These are phyloP conservation scores for Colletotrichum cordylinicola DNA, from an alignment of 2,329 filamentous ascomycete genomes.

Conservation along the genomic window DNA sequence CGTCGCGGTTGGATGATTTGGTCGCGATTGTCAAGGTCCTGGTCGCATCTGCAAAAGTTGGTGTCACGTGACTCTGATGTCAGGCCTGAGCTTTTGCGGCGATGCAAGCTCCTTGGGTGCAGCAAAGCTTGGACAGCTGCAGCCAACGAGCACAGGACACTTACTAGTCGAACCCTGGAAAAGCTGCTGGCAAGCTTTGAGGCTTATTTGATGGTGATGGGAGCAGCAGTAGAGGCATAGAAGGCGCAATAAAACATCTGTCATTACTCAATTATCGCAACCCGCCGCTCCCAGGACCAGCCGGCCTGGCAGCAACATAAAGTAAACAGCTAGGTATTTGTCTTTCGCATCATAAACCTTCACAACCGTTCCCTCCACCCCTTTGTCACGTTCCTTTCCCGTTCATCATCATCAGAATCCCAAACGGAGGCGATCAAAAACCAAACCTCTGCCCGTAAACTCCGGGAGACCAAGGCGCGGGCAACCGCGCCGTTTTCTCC, in stretches of 20 bases:
- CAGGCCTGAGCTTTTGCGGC: not conserved
- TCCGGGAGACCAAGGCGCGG: not conserved
- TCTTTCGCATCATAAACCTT: slow-evolving; percentile 22
- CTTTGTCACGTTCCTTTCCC: slow-evolving; percentile 1
- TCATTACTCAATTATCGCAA: slow-evolving; percentile 26
- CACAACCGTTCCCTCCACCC: not conserved
- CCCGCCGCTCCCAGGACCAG: slow-evolving; percentile 19
- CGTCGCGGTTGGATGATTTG: not conserved
- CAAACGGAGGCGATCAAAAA: not conserved
- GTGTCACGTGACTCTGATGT: slow-evolving; percentile 23
- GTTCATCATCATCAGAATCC: slow-evolving; percentile 22
- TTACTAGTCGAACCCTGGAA: not conserved
- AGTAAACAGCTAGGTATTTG: slow-evolving; percentile 23
- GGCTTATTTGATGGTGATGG: not conserved
- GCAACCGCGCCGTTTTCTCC: not conserved
- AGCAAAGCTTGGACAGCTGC: not conserved
- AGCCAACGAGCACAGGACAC: not conserved
- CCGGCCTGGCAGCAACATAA: slow-evolving; percentile 23
- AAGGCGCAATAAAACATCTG: not conserved
- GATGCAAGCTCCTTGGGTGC: not conserved
- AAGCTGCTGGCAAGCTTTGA: not conserved
- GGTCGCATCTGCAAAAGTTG: slow-evolving; percentile 1
- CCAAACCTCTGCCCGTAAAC: not conserved
- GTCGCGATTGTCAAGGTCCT: slow-evolving; percentile 1
- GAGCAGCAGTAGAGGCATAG: not conserved